Evolutionary conservation across 129 eudicot species (phyloP).

Genomic region (Flaveria bidentis): DNA sequence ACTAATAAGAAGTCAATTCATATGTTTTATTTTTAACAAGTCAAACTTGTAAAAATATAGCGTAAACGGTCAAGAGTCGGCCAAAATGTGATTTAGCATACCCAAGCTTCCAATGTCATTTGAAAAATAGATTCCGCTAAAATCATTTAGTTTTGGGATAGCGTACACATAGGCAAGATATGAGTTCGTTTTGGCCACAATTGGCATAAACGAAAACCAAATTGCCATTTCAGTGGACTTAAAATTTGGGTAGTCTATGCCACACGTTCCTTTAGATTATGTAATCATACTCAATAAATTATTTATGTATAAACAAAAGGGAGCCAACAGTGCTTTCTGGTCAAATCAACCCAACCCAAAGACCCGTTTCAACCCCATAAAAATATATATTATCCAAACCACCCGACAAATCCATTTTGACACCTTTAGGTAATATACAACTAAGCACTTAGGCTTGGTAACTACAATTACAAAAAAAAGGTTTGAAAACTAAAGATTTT

Average conservation of each 20-base stretch:
- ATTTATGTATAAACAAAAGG: neutral
- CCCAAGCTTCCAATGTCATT: neutral
- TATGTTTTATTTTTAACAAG: neutral
- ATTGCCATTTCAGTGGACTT: neutral
- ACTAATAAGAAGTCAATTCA: neutral
- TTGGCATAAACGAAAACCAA: neutral
- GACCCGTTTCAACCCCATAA: neutral
- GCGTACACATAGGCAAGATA: neutral
- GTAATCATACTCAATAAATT: neutral
- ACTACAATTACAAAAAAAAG: neutral
- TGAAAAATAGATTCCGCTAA: neutral
- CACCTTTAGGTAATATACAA: neutral
- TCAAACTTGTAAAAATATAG: neutral
- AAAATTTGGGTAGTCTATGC: neutral
- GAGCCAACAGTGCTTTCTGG: neutral
- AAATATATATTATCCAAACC: slow-evolving; percentile 5
- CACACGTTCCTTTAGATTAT: neutral
- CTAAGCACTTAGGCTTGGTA: neutral
- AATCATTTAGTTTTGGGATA: neutral
- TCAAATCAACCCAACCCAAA: neutral
- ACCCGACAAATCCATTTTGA: neutral
- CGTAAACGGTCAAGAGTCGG: neutral
- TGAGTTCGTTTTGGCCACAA: neutral
- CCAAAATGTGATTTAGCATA: neutral
- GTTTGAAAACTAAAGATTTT: neutral